Evolutionary conservation across 2,329 filamentous ascomycete species (phyloP).

Genomic region (Tolypocladium tropicale): DNA sequence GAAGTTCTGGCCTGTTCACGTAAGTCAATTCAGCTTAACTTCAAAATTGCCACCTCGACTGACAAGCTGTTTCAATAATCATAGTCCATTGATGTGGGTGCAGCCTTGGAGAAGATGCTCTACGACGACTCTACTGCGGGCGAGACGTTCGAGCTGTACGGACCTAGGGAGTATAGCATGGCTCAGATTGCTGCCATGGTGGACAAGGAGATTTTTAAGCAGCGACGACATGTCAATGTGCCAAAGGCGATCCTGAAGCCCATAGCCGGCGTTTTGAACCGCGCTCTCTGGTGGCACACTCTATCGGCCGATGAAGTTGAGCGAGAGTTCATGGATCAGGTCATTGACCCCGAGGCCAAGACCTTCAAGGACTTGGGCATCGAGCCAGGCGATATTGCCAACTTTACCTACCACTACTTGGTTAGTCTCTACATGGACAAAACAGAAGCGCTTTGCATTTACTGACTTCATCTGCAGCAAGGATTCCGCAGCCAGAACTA

Average conservation of each 20-base stretch:
- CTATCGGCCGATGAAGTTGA: slow-evolving; percentile 79
- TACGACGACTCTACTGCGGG: slow-evolving; percentile 84
- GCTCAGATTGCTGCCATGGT: slow-evolving; percentile 79
- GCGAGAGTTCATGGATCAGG: slow-evolving; percentile 85
- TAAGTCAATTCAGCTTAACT: slow-evolving; percentile 31
- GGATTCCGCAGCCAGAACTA: slow-evolving; percentile 78
- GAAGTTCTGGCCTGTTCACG: slow-evolving; percentile 84
- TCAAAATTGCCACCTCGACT: neutral
- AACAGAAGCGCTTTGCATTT: neutral
- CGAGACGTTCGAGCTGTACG: slow-evolving; percentile 90
- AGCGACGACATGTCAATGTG: slow-evolving; percentile 82
- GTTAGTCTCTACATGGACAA: slow-evolving; percentile 39
- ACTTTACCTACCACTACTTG: slow-evolving; percentile 88
- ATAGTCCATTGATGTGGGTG: slow-evolving; percentile 79
- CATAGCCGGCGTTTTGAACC: slow-evolving; percentile 64
- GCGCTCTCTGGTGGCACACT: slow-evolving; percentile 78
- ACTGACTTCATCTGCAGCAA: slow-evolving; percentile 49
- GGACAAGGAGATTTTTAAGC: slow-evolving; percentile 85
- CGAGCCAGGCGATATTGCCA: slow-evolving; percentile 74
- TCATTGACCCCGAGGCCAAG: slow-evolving; percentile 83
- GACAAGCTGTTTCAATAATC: neutral
- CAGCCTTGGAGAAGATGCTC: slow-evolving; percentile 80
- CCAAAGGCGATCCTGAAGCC: slow-evolving; percentile 75
- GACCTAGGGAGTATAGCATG: slow-evolving; percentile 85
- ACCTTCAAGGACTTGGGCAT: slow-evolving; percentile 92